Conservation (phyloP, 495 filamentous ascomycete species). For the Penicillium pulvis region DNA sequence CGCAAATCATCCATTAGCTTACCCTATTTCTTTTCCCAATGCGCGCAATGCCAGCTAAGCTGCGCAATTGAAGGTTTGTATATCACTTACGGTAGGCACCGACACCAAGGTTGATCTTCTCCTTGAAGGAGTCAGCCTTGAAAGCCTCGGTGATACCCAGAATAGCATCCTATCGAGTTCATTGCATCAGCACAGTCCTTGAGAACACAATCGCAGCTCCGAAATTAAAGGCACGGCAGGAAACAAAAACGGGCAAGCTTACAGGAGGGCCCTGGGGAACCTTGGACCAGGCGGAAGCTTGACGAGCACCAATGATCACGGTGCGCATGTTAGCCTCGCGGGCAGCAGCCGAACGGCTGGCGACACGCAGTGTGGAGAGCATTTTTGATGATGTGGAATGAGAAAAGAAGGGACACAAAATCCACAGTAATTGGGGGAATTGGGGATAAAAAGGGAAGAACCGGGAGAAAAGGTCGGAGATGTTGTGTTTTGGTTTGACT, state of each 20-base stretch:
- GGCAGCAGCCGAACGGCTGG: conserved; percentile 55
- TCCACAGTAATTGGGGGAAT: conserved; percentile 18
- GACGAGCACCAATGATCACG: conserved; percentile 56
- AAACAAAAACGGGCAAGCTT: conserved; percentile 41
- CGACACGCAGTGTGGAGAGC: conserved; percentile 59
- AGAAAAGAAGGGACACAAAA: conserved; percentile 10
- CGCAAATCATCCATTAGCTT: conserved; percentile 20
- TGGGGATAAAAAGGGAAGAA: conserved; percentile 23
- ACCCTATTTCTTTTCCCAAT: background rate
- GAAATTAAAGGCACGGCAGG: background rate
- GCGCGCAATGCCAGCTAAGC: background rate
- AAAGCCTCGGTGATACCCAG: conserved; percentile 98
- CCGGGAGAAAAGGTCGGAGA: conserved; percentile 39
- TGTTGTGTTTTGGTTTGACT: conserved; percentile 43
- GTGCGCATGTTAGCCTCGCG: conserved; percentile 49
- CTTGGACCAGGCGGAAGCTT: conserved; percentile 82
- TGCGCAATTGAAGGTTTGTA: background rate
- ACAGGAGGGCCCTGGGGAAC: conserved; percentile 93
- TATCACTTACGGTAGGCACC: conserved; percentile 52
- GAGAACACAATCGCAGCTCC: conserved; percentile 7
- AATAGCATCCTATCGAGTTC: conserved; percentile 64
- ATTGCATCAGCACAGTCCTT: conserved; percentile 33
- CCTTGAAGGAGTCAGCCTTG: conserved; percentile 87
- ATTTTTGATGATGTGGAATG: conserved; percentile 35
- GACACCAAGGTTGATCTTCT: conserved; percentile 97